A percentile compares a stretch with the other conserved stretches of the same genome.
phyloP scores from a whole-genome alignment of 202 grass and related monocot genomes.

The Setaria viridis region DNA sequence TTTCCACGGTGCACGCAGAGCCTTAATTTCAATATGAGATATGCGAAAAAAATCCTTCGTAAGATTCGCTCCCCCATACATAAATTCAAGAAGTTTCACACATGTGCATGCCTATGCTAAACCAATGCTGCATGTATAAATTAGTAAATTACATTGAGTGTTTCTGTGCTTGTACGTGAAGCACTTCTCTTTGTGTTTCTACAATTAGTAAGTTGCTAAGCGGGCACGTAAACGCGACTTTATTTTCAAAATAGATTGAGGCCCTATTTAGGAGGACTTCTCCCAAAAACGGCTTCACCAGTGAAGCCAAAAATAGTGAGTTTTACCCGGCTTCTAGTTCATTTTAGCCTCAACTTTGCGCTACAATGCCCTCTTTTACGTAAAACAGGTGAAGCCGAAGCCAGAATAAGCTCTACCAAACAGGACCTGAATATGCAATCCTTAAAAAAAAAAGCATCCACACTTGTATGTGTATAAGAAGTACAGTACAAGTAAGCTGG shows the following conservation, averaged over 20 bases:
- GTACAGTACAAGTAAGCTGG: background rate
- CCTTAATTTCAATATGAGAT: background rate
- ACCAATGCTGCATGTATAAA: background rate
- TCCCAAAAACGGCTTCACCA: too few species aligned
- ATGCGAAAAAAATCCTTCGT: background rate
- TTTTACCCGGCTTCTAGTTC: too few species aligned
- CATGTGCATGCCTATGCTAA: background rate
- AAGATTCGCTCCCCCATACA: background rate
- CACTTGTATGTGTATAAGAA: background rate
- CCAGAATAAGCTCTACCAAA: too few species aligned
- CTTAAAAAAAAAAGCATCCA: background rate
- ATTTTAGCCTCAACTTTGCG: too few species aligned
- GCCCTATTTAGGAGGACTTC: background rate
- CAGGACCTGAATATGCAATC: background rate
- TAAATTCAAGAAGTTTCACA: background rate
- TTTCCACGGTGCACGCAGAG: background rate
- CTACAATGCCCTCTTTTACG: too few species aligned
- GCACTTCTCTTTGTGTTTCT: background rate
- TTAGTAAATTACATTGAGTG: background rate
- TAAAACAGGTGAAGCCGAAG: too few species aligned
- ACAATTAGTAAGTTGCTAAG: background rate
- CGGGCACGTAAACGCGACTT: background rate
- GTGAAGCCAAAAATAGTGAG: too few species aligned
- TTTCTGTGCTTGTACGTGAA: background rate
- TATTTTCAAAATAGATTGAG: too few species aligned